phyloP scores from a whole-genome alignment of 768 basidiomycete genomes.

The Rhodotorula taiwanensis region DNA sequence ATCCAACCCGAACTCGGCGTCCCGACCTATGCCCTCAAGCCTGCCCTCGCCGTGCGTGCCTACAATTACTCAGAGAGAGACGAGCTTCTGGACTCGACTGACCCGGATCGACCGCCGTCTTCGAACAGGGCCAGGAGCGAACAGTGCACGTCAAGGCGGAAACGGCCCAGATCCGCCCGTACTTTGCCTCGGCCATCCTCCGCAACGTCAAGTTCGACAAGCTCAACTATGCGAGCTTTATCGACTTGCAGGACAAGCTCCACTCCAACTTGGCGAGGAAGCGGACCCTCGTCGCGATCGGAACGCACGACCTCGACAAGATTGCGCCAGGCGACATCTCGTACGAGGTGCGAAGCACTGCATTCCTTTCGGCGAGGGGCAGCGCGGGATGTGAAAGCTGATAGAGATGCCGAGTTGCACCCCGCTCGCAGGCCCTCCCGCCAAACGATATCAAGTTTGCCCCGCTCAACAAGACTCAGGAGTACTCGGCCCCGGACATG shows the following conservation, averaged over 20 bases:
- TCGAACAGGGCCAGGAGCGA: slow-evolving; percentile 44
- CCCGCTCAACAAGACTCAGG: slow-evolving; percentile 71
- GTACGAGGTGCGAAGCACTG: slow-evolving; percentile 27
- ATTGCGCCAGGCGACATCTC: slow-evolving; percentile 51
- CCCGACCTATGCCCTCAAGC: slow-evolving; percentile 27
- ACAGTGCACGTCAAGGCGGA: slow-evolving; percentile 66
- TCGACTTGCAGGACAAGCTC: slow-evolving; percentile 97
- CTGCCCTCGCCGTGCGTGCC: slow-evolving; percentile 26
- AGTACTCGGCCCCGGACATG: slow-evolving; percentile 77
- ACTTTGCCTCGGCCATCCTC: slow-evolving; percentile 82
- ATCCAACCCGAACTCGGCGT: slow-evolving; percentile 44
- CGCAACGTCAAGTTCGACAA: slow-evolving; percentile 84
- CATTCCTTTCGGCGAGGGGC: neutral
- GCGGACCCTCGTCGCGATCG: slow-evolving; percentile 86
- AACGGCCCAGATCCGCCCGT: slow-evolving; percentile 77
- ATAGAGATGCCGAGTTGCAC: no score
- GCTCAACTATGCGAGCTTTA: slow-evolving; percentile 88
- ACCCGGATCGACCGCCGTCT: no score
- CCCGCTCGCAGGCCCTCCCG: slow-evolving; percentile 46
- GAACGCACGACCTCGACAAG: slow-evolving; percentile 93
- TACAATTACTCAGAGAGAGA: no score
- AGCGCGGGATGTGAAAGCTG: no score
- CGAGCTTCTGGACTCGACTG: no score
- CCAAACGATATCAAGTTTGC: slow-evolving; percentile 87
- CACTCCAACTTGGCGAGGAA: slow-evolving; percentile 91